phyloP scores from a whole-genome alignment of 306 rosid species.

The Crotalaria pallida region DNA sequence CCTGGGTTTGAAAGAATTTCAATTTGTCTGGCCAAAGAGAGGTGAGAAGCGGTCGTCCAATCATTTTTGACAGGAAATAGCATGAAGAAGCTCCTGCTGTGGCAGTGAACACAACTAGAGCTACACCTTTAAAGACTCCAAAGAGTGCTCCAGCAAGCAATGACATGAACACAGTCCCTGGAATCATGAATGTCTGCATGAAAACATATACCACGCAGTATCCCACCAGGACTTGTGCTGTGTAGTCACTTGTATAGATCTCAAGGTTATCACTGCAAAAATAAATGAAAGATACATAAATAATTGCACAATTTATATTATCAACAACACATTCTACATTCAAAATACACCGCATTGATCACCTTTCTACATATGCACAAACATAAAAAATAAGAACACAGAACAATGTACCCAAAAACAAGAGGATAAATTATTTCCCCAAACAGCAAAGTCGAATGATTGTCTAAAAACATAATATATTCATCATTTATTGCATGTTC shows the following conservation, averaged over 20 bases:
- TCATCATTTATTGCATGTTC: not conserved
- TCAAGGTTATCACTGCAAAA: constrained; percentile 83
- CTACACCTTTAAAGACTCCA: constrained; percentile 83
- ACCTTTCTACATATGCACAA: not conserved
- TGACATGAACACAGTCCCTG: constrained; percentile 98
- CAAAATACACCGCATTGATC: not conserved
- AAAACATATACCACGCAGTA: constrained; percentile 91
- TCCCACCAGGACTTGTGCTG: constrained; percentile 93
- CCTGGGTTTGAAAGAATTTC: constrained; percentile 79
- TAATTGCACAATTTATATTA: constrained; percentile 4
- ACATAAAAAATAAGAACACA: not conserved
- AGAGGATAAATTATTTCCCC: not conserved
- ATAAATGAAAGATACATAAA: not conserved
- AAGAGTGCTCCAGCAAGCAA: constrained; percentile 96
- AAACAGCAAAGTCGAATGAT: not conserved
- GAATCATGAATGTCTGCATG: constrained; percentile 99
- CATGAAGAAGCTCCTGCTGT: constrained; percentile 99
- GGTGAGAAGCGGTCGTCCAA: constrained; percentile 80
- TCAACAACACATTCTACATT: constrained; percentile 3
- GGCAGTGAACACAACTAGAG: constrained; percentile 82
- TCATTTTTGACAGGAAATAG: constrained; percentile 74
- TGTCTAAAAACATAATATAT: not conserved
- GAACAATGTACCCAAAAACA: not conserved
- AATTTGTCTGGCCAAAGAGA: constrained; percentile 86
- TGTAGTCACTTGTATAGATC: constrained; percentile 96